Evolutionary conservation across 2,329 filamentous ascomycete species (phyloP).

Genomic region (Cladosporium sp.): DNA sequence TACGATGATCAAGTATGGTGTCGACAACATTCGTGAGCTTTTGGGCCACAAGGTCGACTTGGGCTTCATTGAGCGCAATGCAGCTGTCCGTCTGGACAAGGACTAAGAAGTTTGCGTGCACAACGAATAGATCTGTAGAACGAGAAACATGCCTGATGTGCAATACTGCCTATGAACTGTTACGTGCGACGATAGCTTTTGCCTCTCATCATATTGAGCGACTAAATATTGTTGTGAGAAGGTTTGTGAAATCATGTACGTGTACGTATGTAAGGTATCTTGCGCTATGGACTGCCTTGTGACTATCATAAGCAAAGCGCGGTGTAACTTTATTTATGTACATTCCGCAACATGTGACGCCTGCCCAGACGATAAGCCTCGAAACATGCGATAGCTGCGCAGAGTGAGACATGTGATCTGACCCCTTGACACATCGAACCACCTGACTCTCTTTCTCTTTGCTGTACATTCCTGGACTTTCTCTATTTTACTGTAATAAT

Average conservation of each 20-base stretch:
- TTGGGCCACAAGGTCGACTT: slow-evolving; percentile 95
- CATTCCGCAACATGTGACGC: slow-evolving; percentile 8
- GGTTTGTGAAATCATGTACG: neutral
- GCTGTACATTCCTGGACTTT: neutral
- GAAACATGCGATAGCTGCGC: slow-evolving; percentile 2
- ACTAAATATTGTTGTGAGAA: neutral
- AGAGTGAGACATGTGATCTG: neutral
- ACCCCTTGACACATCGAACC: neutral
- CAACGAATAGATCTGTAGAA: slow-evolving; percentile 19
- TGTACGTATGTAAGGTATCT: neutral
- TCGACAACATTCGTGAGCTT: slow-evolving; percentile 85
- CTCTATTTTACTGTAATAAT: neutral
- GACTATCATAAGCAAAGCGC: neutral
- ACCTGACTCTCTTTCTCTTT: neutral
- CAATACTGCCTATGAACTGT: neutral
- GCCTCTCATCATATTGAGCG: neutral
- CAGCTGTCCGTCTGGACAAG: slow-evolving; percentile 87
- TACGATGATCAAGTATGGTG: slow-evolving; percentile 90
- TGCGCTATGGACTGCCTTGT: neutral
- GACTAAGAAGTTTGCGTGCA: slow-evolving; percentile 49
- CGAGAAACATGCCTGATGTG: slow-evolving; percentile 21
- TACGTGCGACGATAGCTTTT: too few species aligned
- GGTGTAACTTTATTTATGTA: neutral
- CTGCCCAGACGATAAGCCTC: slow-evolving; percentile 1
- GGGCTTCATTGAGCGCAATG: slow-evolving; percentile 86